Conservation (phyloP, 169 alveolate species). For the Cryptosporidium viatorum region DNA sequence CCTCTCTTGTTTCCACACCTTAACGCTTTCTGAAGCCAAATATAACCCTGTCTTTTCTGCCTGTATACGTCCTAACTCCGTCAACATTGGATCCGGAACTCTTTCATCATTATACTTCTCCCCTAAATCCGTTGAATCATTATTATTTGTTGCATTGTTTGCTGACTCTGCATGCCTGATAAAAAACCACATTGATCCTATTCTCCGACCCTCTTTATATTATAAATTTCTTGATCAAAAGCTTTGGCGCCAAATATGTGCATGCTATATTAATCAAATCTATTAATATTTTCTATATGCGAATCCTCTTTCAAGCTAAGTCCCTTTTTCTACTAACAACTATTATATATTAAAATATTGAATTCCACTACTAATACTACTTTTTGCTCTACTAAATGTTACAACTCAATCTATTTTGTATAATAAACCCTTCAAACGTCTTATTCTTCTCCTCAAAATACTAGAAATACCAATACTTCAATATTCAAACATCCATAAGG, state of each 20-base stretch:
- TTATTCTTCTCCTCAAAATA: neutral
- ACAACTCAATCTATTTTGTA: too few species aligned
- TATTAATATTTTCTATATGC: neutral
- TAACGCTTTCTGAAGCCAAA: slow-evolving; percentile 8
- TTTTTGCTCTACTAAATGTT: too few species aligned
- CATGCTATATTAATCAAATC: neutral
- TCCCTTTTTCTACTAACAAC: too few species aligned
- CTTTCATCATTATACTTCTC: slow-evolving; percentile 34
- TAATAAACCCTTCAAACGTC: neutral
- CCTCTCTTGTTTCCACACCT: slow-evolving; percentile 35
- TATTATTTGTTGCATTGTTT: slow-evolving; percentile 49
- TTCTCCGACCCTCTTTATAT: neutral
- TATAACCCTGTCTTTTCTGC: slow-evolving; percentile 33
- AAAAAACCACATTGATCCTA: slow-evolving; percentile 61
- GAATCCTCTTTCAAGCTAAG: neutral
- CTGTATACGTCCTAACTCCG: slow-evolving; percentile 48
- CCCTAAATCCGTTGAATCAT: slow-evolving; percentile 28
- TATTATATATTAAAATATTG: too few species aligned
- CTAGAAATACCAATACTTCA: neutral
- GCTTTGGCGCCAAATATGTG: neutral
- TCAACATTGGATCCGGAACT: slow-evolving; percentile 54
- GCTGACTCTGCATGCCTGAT: slow-evolving; percentile 73
- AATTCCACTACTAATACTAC: neutral
- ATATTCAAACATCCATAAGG: too few species aligned
- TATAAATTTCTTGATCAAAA: neutral